These are phyloP conservation scores for Tuctoria greenei DNA, from an alignment of 176 grass and related monocot genomes.

Conservation along the genomic window DNA sequence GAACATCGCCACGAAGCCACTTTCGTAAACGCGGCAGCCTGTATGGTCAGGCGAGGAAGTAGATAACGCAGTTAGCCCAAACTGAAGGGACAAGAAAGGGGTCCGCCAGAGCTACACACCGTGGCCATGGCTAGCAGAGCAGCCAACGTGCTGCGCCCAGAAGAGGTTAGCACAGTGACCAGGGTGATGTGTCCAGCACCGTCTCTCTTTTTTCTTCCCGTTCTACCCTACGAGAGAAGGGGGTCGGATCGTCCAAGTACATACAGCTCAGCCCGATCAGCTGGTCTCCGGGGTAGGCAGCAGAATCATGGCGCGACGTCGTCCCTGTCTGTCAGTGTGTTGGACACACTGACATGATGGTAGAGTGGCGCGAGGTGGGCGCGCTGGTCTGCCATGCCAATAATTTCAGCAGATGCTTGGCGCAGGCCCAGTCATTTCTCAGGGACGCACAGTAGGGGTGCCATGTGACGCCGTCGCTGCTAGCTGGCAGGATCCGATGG, in stretches of 20 bases:
- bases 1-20: neutral
- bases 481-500: neutral
- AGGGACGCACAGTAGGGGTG: neutral
- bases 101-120: neutral
- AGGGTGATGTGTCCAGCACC: neutral
- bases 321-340: neutral
- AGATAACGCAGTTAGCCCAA: neutral
- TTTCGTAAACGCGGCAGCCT: neutral
- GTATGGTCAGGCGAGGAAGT: neutral
- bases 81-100: neutral
- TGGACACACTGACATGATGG: neutral
- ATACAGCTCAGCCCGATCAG: neutral
- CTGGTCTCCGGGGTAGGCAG: slow-evolving; percentile 14
- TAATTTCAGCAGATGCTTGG: neutral
- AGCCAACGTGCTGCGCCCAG: neutral
- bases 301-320: slow-evolving; percentile 21
- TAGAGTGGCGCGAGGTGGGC: neutral
- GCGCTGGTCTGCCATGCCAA: neutral
- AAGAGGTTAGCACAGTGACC: neutral
- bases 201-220: neutral
- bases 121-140: neutral
- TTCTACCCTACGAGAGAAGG: neutral
- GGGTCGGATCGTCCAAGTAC: neutral
- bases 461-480: neutral
- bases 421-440: neutral